Evolutionary conservation across 1,284 basidiomycete genomes (phyloP), one percentile per base, ranked within the genome.

Genomic region (Marasmius oreades): DNA sequence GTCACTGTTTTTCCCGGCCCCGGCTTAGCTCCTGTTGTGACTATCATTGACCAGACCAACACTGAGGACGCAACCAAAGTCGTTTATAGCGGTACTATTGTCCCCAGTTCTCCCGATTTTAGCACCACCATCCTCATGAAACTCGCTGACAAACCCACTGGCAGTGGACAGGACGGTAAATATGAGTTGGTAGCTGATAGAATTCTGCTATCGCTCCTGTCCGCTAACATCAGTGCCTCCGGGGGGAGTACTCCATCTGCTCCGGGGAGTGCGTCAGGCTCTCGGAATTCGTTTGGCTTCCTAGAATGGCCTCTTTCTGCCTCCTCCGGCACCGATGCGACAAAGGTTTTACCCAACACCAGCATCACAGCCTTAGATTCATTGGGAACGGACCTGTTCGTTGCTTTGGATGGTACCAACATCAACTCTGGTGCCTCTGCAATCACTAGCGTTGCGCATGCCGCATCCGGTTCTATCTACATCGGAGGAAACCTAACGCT

Each of bases 171-270:
- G 64, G 73, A 80, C 53, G 86, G 85, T 31, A 71, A 86, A 62
- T 95, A 86, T 67, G 82, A 88, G 52, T 70, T 96, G 26, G 88
- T 97, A 2, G 95, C 94, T 2, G 90, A 92, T 65, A 77, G 84
- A 34, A 80, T 95, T 8, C 81, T 93, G 67, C 70, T 95, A 52
- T 71, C 86, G 26, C 77, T 96, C 56, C 86, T 77, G 12, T 85
- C 84, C n/a, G 79, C 80, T 4, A 80, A 80, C 62, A 59, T 70
- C 26, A 75, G 73, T 14, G 62, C 60, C 52, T 67, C 70, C 18
- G 67, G 67, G 16, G 75, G 69, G 55, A 67, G 64, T 3, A 70
- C 70, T 14, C 64, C 68, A 0, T 58, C 64, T 10, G 10, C 28
- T 10, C 10, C 28, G 7, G 64, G 56, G 2, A 64, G 63, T 24